Conservation (phyloP, 805 yeast species). For the Candida xiaguanensis region DNA sequence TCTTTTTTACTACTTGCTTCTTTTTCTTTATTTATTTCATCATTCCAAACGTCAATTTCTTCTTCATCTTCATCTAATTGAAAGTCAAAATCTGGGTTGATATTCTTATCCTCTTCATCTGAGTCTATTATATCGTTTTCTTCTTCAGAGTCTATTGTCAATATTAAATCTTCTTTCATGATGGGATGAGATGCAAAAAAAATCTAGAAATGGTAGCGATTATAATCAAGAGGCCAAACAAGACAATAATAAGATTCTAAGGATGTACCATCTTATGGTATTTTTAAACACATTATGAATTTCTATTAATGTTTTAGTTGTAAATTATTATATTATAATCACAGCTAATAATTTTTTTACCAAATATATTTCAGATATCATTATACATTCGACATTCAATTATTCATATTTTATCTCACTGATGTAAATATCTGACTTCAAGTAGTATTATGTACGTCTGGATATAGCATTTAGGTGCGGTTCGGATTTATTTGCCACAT, state of each 20-base stretch:
- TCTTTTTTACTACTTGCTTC: conserved; percentile 38
- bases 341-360: no score
- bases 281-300: no score
- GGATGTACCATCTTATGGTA: no score
- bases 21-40: conserved; percentile 24
- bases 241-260: conserved; percentile 20
- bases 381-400: no score
- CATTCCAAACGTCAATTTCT: conserved; percentile 73
- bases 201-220: background rate
- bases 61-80: conserved; percentile 48
- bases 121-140: conserved; percentile 22
- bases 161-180: conserved; percentile 51
- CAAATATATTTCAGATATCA: no score
- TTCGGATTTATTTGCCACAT: no score
- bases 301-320: no score
- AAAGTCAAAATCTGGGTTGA: conserved; percentile 75
- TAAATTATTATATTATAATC: no score
- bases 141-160: conserved; percentile 75
- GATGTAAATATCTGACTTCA: no score
- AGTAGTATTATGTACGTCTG: no score
- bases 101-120: conserved; percentile 32
- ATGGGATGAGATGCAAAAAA: conserved; percentile 7
- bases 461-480: no score
- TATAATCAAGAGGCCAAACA: conserved; percentile 18
- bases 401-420: no score